phyloP scores from a whole-genome alignment of 176 grass and related monocot species.

The Poa pratensis region DNA sequence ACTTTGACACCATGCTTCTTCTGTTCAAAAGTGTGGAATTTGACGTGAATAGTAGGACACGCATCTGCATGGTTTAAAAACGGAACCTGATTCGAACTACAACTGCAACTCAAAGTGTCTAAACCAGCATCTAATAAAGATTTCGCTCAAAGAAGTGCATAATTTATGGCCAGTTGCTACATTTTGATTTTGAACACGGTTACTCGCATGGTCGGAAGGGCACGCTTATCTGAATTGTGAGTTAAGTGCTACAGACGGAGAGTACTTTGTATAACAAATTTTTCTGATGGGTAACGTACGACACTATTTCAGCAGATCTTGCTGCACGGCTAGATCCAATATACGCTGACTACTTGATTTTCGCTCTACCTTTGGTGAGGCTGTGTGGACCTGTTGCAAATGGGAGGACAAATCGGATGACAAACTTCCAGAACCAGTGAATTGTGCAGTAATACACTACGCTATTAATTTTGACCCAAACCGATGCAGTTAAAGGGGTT shows the following conservation, averaged over 20 bases:
- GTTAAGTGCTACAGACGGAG: neutral
- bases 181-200: neutral
- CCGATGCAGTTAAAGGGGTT: neutral
- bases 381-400: constrained; percentile 60
- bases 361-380: constrained; percentile 46
- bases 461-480: neutral
- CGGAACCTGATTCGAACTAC: neutral
- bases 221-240: neutral
- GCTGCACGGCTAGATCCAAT: constrained; percentile 42
- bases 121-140: neutral
- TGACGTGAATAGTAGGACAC: constrained; percentile 47
- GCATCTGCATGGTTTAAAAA: constrained; percentile 33
- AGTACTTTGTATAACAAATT: neutral
- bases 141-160: neutral
- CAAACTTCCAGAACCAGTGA: constrained; percentile 4
- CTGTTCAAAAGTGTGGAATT: constrained; percentile 23
- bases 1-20: constrained; percentile 30
- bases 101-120: neutral
- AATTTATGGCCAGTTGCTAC: neutral
- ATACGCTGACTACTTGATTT: constrained; percentile 47
- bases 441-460: neutral
- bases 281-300: constrained; percentile 39
- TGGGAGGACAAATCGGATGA: constrained; percentile 55
- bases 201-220: neutral
- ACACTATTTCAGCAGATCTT: constrained; percentile 39